These are phyloP conservation scores for Candida ulmi DNA, from an alignment of 805 yeast genomes.

Conservation along the genomic window DNA sequence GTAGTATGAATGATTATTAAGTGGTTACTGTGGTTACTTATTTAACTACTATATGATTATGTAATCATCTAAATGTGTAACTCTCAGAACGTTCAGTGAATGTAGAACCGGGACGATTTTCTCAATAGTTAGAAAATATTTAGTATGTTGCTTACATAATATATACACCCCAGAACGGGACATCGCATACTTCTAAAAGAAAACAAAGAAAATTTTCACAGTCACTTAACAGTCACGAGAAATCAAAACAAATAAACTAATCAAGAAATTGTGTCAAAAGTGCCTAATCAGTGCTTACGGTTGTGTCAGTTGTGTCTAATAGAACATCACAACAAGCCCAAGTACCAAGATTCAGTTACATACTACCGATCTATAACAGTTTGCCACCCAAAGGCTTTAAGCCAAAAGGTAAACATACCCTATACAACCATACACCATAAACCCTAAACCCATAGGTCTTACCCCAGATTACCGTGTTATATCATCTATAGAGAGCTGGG, in stretches of 20 bases:
- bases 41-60: too few species aligned
- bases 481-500: not conserved
- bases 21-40: too few species aligned
- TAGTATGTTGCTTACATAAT: too few species aligned
- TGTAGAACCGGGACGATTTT: not conserved
- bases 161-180: too few species aligned
- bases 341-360: too few species aligned
- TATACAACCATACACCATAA: not conserved
- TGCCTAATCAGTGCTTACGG: not conserved
- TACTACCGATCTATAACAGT: too few species aligned
- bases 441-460: not conserved
- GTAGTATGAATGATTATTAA: too few species aligned
- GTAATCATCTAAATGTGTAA: not conserved
- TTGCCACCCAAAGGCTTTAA: not conserved
- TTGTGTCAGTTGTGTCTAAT: not conserved
- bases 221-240: conserved; percentile 26
- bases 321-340: too few species aligned
- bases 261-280: conserved; percentile 5
- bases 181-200: not conserved
- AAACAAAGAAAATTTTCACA: conserved; percentile 23
- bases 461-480: conserved; percentile 1
- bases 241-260: conserved; percentile 1
- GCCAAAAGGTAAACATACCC: too few species aligned
- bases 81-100: not conserved
- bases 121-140: too few species aligned